Base-by-base conservation (phyloP, 2,329 filamentous ascomycete species). In the Trichoderma gracile region DNA sequence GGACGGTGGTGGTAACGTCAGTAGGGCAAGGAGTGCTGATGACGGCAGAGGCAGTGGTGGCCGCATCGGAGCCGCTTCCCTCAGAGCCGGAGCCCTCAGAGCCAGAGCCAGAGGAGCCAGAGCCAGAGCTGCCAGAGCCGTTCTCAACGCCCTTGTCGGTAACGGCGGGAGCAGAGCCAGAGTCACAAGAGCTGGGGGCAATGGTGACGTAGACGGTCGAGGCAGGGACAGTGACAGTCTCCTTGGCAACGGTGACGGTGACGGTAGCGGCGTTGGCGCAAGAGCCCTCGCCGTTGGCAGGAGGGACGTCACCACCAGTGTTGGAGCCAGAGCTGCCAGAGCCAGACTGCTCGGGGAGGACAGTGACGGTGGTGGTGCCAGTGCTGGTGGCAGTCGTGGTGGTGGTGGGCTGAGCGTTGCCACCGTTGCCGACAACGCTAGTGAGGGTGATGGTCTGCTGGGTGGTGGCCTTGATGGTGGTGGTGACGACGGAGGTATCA, bases 391-490 rank as follows among this genome's bases (percentile, higher is more conserved):
- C 69, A 60, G 77, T 78, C 54, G 70, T 72, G 62, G 78, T 79
- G 19, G 77, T 78, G 63, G 77, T 78, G 23, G 67, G 64, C 54
- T 78, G 73, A 17, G 65, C 40, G 30, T 25, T 40, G 17, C 50
- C 50, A 21, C 65, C 54, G 47, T 46, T 54, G 52, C 59, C 63
- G 52, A 63, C 58, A 40, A 66, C 63, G 70, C 69, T 68, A 27
- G 72, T 69, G 62, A 76, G 69, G 23, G 73, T 75, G 62, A 75
- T 60, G 67, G 79, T 79, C 69, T 76, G 71, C 70, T 78, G 69
- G 68, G 78, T 72, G 66, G 79, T 81, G 66, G 77, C 74, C 58
- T 73, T 79, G 66, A 83, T 72, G 64, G 79, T 77, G 70, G 79
- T 81, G 67, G 74, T 75, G 76, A 80, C 67, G 71, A 79, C 58